Percentiles rank a stretch among this genome's conserved stretches.
phyloP scores from a whole-genome alignment of 2,329 filamentous ascomycete genomes.

The Boeremia exigua region DNA sequence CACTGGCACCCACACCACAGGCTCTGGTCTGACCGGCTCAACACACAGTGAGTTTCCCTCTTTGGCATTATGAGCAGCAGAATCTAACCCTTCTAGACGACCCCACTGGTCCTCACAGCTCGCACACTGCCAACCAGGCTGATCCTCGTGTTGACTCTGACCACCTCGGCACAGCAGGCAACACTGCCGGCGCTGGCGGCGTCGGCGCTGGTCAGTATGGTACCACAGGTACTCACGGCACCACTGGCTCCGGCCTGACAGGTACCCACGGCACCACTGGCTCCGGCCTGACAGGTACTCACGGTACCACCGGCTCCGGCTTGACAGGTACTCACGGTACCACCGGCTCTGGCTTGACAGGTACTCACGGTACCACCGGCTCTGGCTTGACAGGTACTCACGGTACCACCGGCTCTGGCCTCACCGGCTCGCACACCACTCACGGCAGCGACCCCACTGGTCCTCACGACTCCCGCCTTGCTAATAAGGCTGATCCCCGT shows the following conservation, averaged over 20 bases:
- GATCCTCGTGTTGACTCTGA: slow-evolving; percentile 40
- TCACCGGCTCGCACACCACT: slow-evolving; percentile 27
- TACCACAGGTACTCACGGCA: slow-evolving; percentile 28
- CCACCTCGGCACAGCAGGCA: slow-evolving; percentile 22
- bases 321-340: slow-evolving; percentile 28
- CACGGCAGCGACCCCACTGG: not conserved
- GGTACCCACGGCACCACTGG: slow-evolving; percentile 28
- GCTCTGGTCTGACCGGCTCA: slow-evolving; percentile 10
- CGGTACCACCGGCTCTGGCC: slow-evolving; percentile 10
- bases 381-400: not conserved
- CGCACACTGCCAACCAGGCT: slow-evolving; percentile 36
- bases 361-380: slow-evolving; percentile 14
- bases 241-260: slow-evolving; percentile 11
- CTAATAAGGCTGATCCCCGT: slow-evolving; percentile 41
- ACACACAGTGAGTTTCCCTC: slow-evolving; percentile 23
- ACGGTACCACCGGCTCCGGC: slow-evolving; percentile 14
- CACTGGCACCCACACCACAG: slow-evolving; percentile 16
- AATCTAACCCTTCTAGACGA: slow-evolving; percentile 26
- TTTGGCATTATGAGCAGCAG: not conserved
- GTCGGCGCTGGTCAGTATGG: slow-evolving; percentile 30
- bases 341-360: not conserved
- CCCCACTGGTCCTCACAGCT: slow-evolving; percentile 40
- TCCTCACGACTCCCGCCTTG: slow-evolving; percentile 6
- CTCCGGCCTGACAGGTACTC: not conserved
- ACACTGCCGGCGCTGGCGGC: slow-evolving; percentile 29